A percentile compares a stretch with the other conserved stretches of the same genome.
phyloP scores from a whole-genome alignment of 805 yeast genomes.

The Cyberlindnera veronae region DNA sequence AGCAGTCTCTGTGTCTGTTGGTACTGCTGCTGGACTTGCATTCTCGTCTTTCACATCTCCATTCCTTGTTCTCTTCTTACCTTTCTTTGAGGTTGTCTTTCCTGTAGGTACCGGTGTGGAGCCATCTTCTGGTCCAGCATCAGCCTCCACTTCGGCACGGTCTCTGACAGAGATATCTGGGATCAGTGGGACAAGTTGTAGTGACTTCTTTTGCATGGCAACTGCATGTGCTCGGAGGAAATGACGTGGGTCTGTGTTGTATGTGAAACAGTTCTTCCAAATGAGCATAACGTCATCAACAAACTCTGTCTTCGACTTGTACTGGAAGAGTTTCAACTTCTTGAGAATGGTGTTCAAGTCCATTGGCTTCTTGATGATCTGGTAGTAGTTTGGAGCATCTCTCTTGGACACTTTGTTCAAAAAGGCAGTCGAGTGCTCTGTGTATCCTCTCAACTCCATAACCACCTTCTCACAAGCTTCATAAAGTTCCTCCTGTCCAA shows the following conservation, averaged over 20 bases:
- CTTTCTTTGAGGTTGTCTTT: slow-evolving; percentile 35
- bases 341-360: slow-evolving; percentile 92
- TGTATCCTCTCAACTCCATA: slow-evolving; percentile 80
- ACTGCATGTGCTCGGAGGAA: slow-evolving; percentile 86
- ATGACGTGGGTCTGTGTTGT: slow-evolving; percentile 93
- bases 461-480: slow-evolving; percentile 98
- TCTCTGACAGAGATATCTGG: slow-evolving; percentile 84
- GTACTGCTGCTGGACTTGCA: slow-evolving; percentile 8
- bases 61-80: slow-evolving; percentile 36
- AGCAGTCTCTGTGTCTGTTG: not conserved
- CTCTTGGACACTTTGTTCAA: slow-evolving; percentile 93
- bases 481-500: slow-evolving; percentile 96
- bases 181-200: slow-evolving; percentile 71
- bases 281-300: slow-evolving; percentile 94
- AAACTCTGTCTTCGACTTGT: slow-evolving; percentile 80
- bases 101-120: slow-evolving; percentile 28
- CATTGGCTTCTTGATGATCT: slow-evolving; percentile 91
- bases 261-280: slow-evolving; percentile 91
- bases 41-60: slow-evolving; percentile 30
- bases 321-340: slow-evolving; percentile 78
- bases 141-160: slow-evolving; percentile 63
- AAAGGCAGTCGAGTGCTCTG: slow-evolving; percentile 96
- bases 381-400: slow-evolving; percentile 96
- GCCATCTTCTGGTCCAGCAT: slow-evolving; percentile 28
- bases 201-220: slow-evolving; percentile 92